Conservation (phyloP, 1,139 yeast genomes). For the Pichia sp. region DNA sequence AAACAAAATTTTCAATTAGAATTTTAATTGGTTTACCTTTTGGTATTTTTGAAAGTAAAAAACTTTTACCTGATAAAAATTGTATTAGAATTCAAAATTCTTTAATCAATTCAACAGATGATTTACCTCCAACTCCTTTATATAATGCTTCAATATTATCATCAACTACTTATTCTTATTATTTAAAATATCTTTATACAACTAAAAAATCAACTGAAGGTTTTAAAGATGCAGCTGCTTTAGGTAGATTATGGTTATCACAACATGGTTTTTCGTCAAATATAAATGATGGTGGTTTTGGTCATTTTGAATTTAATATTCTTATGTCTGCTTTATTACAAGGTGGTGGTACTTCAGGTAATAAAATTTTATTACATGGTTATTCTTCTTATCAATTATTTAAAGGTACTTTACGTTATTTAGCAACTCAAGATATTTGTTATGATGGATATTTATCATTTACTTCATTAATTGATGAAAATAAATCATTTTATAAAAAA, state of each 20-base stretch:
- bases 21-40: constrained; percentile 68
- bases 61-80: constrained; percentile 71
- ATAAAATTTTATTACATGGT: constrained; percentile 73
- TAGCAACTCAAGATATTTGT: constrained; percentile 70
- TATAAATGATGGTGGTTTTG: constrained; percentile 66
- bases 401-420: constrained; percentile 75
- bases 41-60: constrained; percentile 65
- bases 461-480: constrained; percentile 51
- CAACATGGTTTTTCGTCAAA: constrained; percentile 77
- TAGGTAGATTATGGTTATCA: constrained; percentile 84
- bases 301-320: constrained; percentile 82
- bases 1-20: constrained; percentile 67
- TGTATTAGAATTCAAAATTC: constrained; percentile 56
- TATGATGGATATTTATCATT: constrained; percentile 61
- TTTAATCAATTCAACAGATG: constrained; percentile 32
- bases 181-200: constrained; percentile 68
- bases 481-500: constrained; percentile 43
- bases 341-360: constrained; percentile 79
- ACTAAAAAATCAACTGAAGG: constrained; percentile 71
- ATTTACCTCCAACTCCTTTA: constrained; percentile 69
- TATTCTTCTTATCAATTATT: constrained; percentile 89
- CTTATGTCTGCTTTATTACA: constrained; percentile 74
- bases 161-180: constrained; percentile 61
- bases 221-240: constrained; percentile 81
- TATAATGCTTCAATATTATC: constrained; percentile 78